Evolutionary conservation across 192 early-diverging fungal species (phyloP), one percentile per base, ranked within the genome.

Genomic region (Umbelopsis isabellina): DNA sequence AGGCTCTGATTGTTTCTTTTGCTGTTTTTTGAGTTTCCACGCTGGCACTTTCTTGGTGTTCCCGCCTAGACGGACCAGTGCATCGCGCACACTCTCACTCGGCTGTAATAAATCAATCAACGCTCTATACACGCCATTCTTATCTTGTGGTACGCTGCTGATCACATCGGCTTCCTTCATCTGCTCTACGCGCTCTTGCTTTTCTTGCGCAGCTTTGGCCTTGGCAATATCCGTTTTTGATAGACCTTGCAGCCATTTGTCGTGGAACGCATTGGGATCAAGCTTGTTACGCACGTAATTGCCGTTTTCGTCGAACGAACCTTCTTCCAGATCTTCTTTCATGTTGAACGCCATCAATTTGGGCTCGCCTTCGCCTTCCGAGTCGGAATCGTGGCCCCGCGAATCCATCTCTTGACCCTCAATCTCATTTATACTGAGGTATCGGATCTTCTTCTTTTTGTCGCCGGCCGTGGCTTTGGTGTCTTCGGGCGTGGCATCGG

Each of bases 291-390:
- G 88, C 21, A 88, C 76, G 82, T 91, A 97, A 48, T 91, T 88
- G 0, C 93, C 90, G 1, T 83, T 55, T 12, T 82, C 80, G 53
- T 92, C 89, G 68, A 91, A 88, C 8, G 88, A 86, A 37, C 88
- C 88, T 66, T 91, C 90, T 48, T 89, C 87, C 67, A 94, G 51
- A 18, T 93, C 92, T 10, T 85, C 77, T n/a, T 83, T 83, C 90
- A 95, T 93, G 66, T 91, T 87, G 67, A 93, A 93, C 1, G 90
- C 90, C 68, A 89, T 86, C 15, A 93, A 79, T 61, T 84, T 82
- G 11, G 85, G 81, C 49, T 71, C 73, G 25, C 72, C 61, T 71
- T 90, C 85, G 7, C 85, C 87, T 41, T 88, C 81, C 30, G 84
- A 84, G 18, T 89, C 87, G 72, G 80, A 82, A 16, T 85, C 80